Evolutionary conservation across 108 stramenopile genomes (phyloP).

Genomic region (Nannochloropsis gaditana): DNA sequence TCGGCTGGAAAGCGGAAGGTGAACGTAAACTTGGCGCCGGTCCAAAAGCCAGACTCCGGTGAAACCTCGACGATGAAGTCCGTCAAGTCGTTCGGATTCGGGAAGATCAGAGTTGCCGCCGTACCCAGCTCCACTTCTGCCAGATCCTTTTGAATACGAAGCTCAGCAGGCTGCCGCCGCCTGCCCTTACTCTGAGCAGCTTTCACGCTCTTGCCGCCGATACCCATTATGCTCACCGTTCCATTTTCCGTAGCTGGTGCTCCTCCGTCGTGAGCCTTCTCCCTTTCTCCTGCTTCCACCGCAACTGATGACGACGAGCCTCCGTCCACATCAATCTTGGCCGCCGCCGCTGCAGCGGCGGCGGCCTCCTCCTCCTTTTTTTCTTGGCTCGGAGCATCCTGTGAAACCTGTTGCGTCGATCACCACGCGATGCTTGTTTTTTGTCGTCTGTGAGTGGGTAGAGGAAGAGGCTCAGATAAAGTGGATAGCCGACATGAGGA

Average conservation of each 20-base stretch:
- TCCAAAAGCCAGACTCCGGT: slow-evolving; percentile 89
- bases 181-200: background rate
- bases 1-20: slow-evolving; percentile 83
- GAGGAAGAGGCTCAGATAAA: too few relatives aligned
- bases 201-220: background rate
- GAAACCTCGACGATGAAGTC: slow-evolving; percentile 75
- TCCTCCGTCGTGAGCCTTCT: background rate
- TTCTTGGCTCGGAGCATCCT: slow-evolving; percentile 9
- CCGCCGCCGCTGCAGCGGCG: background rate
- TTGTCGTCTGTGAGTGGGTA: too few relatives aligned
- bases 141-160: slow-evolving; percentile 64
- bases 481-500: too few relatives aligned
- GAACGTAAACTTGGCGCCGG: slow-evolving; percentile 86
- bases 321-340: background rate
- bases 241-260: slow-evolving; percentile 7
- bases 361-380: slow-evolving; percentile 8
- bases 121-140: slow-evolving; percentile 97
- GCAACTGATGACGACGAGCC: background rate
- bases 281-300: background rate
- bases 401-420: background rate
- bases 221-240: background rate
- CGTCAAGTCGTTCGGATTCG: slow-evolving; percentile 90
- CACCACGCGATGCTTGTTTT: too few relatives aligned
- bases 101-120: slow-evolving; percentile 86
- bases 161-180: slow-evolving; percentile 4